Conservation (phyloP, 176 grass and related monocot species). For the Lolium rigidum region DNA sequence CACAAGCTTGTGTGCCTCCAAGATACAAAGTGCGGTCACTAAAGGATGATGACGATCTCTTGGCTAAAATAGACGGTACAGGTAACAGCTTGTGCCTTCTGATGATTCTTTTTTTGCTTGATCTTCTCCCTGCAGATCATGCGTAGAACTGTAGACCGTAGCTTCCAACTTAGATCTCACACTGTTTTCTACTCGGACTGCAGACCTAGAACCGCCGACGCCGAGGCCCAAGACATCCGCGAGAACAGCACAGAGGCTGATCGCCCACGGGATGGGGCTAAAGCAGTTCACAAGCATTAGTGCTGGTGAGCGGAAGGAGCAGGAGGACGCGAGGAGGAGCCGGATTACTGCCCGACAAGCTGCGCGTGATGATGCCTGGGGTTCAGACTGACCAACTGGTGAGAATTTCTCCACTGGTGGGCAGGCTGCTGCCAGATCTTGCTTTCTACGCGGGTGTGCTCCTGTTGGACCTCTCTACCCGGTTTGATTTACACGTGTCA, state of each 20-base stretch:
- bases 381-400: slow-evolving; percentile 60
- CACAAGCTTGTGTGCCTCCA: slow-evolving; percentile 53
- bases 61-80: slow-evolving; percentile 61
- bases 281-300: slow-evolving; percentile 54
- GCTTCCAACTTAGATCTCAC: background rate
- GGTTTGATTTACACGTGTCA: background rate
- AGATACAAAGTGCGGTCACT: slow-evolving; percentile 70
- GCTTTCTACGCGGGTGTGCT: background rate
- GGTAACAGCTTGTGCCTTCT: slow-evolving; percentile 49
- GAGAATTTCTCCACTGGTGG: background rate
- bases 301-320: slow-evolving; percentile 63
- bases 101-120: background rate
- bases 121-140: background rate
- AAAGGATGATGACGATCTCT: slow-evolving; percentile 62
- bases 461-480: background rate
- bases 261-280: slow-evolving; percentile 83
- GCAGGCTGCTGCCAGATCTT: slow-evolving; percentile 4
- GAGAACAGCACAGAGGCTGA: slow-evolving; percentile 78
- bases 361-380: slow-evolving; percentile 81
- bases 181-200: background rate
- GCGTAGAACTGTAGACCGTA: background rate
- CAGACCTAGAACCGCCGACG: slow-evolving; percentile 88
- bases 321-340: slow-evolving; percentile 76
- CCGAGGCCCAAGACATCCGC: slow-evolving; percentile 84
- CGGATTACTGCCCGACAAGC: slow-evolving; percentile 67